Evolutionary conservation across 176 grass and related monocot genomes (phyloP), one percentile per base, ranked within the genome.

Genomic region (Cocos nucifera): DNA sequence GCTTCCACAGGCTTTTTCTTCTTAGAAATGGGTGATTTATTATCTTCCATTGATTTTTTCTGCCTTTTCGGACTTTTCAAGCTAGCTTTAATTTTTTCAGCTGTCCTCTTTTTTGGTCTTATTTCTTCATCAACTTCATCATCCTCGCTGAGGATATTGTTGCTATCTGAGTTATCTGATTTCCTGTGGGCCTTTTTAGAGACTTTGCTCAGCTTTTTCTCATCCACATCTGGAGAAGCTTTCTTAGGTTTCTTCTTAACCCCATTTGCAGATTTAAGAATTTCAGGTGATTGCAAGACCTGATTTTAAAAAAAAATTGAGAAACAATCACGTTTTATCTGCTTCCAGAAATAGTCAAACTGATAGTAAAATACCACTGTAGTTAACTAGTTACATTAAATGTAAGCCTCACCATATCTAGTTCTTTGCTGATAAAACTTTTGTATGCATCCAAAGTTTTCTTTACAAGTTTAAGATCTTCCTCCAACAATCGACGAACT

Each of bases 401-500:
- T 63, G n/a, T 24, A 65, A 59, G 69, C 51, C 73, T 78, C 62
- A 98, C 93, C 75, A 64, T 77, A 22, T 92, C 84, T 53, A 98
- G 57, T 78, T 92, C 76, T 12, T 55, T 66, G 4, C 80, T 85
- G 59, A 98, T 77, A 70, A 86, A 88, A 49, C 48, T 56, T 73
- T 83, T 98, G 53, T 81, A 75, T 53, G 63, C 54, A 81, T 98
- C 87, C 69, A 98, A 83, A 72, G 87, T 63, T 83, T 92, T 98
- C 44, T 73, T 85, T 48, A 50, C 32, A 60, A 98, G 81, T 54
- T 88, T 85, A 66, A 98, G 78, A 69, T 92, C 93, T 78, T 92
- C 78, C 72, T 98, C 93, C 75, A 98, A 83, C 32, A 83, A 75
- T 30, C 87, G 80, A 12, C 93, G 87, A 82, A 98, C 83, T 75